These are phyloP conservation scores for Bacidia rubella DNA, from an alignment of 495 filamentous ascomycete species.

Conservation along the genomic window DNA sequence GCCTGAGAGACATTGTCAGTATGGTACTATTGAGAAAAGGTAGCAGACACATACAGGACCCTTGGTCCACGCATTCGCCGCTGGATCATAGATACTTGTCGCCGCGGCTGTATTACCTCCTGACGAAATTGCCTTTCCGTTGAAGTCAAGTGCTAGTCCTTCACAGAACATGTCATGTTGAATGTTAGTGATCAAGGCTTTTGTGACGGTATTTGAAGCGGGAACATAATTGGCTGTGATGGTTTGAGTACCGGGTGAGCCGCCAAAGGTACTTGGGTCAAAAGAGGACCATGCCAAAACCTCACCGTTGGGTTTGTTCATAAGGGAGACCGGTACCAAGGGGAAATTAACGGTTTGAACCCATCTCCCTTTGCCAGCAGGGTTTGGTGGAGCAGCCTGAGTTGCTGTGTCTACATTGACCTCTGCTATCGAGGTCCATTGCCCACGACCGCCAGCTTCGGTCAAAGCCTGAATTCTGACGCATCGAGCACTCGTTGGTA, in stretches of 20 bases:
- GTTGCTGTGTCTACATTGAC: slow-evolving; percentile 19
- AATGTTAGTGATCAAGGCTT: slow-evolving; percentile 31
- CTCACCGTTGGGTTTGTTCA: slow-evolving; percentile 26
- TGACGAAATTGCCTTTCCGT: slow-evolving; percentile 39
- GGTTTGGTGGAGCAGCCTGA: slow-evolving; percentile 4
- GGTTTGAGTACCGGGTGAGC: slow-evolving; percentile 28
- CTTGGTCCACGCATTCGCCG: slow-evolving; percentile 14
- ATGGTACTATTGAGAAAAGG: too few species aligned
- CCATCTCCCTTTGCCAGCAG: slow-evolving; percentile 23
- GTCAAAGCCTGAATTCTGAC: slow-evolving; percentile 28
- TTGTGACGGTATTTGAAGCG: slow-evolving; percentile 21
- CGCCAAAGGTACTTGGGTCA: slow-evolving; percentile 25
- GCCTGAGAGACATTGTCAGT: slow-evolving; percentile 24
- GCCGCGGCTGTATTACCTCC: slow-evolving; percentile 33
- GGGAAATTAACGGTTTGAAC: slow-evolving; percentile 39
- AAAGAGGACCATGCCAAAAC: slow-evolving; percentile 35
- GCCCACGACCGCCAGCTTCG: slow-evolving; percentile 17
- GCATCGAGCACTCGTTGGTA: slow-evolving; percentile 26
- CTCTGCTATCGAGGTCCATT: slow-evolving; percentile 26
- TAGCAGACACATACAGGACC: background rate
- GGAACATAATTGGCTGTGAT: slow-evolving; percentile 33
- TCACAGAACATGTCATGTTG: slow-evolving; percentile 52
- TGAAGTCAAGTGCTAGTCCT: slow-evolving; percentile 36
- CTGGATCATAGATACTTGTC: slow-evolving; percentile 34
- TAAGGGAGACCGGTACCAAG: slow-evolving; percentile 34